These are phyloP conservation scores for Pontederia crassipes DNA, from an alignment of 176 grass and related monocot species.

Conservation along the genomic window DNA sequence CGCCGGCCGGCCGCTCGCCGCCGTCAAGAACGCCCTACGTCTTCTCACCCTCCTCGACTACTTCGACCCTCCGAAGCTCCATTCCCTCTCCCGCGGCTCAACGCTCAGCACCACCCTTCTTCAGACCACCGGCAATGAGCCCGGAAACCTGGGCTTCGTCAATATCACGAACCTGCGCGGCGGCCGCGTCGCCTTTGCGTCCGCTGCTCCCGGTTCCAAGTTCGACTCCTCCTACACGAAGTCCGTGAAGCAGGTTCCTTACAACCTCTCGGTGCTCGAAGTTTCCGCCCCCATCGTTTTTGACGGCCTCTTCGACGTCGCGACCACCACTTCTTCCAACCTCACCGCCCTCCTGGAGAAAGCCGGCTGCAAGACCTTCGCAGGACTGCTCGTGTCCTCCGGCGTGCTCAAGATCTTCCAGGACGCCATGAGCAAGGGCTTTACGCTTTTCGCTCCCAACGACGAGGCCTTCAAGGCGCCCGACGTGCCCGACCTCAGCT, in stretches of 20 bases:
- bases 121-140: conserved; percentile 82
- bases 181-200: conserved; percentile 71
- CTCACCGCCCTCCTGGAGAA: conserved; percentile 80
- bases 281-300: conserved; percentile 79
- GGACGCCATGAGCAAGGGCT: conserved; percentile 75
- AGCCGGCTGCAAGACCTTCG: conserved; percentile 90
- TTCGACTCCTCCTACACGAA: conserved; percentile 77
- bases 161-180: conserved; percentile 95
- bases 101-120: conserved; percentile 81
- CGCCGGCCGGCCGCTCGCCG: conserved; percentile 64
- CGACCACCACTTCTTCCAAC: conserved; percentile 47
- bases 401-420: conserved; percentile 79
- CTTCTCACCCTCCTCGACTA: conserved; percentile 91
- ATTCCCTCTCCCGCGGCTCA: conserved; percentile 54
- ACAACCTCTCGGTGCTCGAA: conserved; percentile 89
- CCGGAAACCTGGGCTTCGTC: conserved; percentile 80
- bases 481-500: conserved; percentile 55
- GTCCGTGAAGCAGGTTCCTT: conserved; percentile 57
- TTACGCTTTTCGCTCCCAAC: conserved; percentile 83
- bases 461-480: conserved; percentile 86
- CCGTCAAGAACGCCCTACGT: conserved; percentile 81
- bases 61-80: conserved; percentile 88
- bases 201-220: conserved; percentile 57
- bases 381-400: conserved; percentile 52
- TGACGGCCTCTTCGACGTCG: conserved; percentile 54